Base-by-base conservation (phyloP, 352 stramenopile genomes). In the Blastocystis sp. region DNA sequence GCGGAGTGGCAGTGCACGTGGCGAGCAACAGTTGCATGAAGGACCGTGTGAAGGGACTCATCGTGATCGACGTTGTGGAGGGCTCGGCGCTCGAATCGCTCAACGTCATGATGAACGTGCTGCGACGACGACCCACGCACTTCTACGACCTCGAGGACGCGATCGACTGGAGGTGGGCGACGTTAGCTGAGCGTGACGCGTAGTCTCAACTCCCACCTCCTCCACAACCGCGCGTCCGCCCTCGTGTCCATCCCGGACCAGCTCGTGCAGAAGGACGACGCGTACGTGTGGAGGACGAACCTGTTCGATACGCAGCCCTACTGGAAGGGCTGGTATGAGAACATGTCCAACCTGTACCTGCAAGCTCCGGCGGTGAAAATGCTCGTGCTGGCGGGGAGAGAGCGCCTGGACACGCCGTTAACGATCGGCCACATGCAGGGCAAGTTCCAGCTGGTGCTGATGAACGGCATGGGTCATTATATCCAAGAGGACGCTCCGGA, bases 381-480 rank as follows among this genome's bases (percentile, higher is more conserved):
- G 60, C 92, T 96, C 80, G 91, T 96, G 31, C 91, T 96, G 31
- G 94, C 94, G 77, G 94, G 94, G 92, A 82, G 50, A 62, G 94
- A 96, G 67, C 93, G 94, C 9, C 91, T 96, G 2, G 94, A 96
- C 90, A 96, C 94, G n/a, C 91, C 94, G 26, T 91, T 96, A 45
- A 95, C 95, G 91, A 93, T 94, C 12, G 94, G 92, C 6, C 94
- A 96, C 90, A 96, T 96, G 94, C 95, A 96, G 93, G 94, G 94
- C 50, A 96, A 96, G 89, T 96, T 96, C 59, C 94, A 96, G 90
- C 92, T 96, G 69, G 91, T 93, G 33, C 90, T 96, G 45, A 93
- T 96, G 80, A 95, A 96, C 85, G 94, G 93, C 63, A 93, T 93
- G n/a, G 94, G 80, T 6, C 65, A 90, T 31, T 71, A 90, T 16